Evolutionary conservation across 805 yeast species (phyloP), one percentile per base, ranked within the genome.

Genomic region (Phaffomyces antillensis): DNA sequence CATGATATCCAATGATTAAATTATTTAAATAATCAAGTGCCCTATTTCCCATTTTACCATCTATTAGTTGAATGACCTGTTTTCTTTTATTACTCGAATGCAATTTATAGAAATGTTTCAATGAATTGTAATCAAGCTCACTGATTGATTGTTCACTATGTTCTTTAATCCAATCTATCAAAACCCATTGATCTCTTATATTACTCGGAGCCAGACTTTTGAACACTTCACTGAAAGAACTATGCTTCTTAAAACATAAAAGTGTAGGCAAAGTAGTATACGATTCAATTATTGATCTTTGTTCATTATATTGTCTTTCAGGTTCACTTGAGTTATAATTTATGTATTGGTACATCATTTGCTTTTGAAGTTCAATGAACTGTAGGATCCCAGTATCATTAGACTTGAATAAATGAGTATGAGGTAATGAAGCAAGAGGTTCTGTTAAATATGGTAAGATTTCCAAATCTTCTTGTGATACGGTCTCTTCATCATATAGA

Each of bases 171-270:
- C 83, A 85, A 15, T 71, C 58, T 50, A 70, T 57, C 10, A 85
- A 67, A 35, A 65, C 61, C 20, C 66, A 67, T 16, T 62, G 61
- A 50, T 76, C 71, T 50, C 93, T 71, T 45, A 75, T 71, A 52
- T 83, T 86, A 40, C 77, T 77, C 7, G 87, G 75, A 0, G 81
- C 79, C 62, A 76, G 79, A 45, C 77, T 79, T 52, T 76, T 84
- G 51, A 62, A 81, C 6, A 81, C 72, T 5, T 66, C 64, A 0
- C 86, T 72, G 30, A 74, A 55, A 44, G 76, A 57, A 13, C 78
- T 66, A 43, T 75, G 73, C 43, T 83, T 83, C 52, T 76, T 81
- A 59, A 81, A 75, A 20, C 82, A 65, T 28, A 79, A 62, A 17
- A 85, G 53, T 15, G 86, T 78, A 2, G 95, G 95, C 32, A 68